Evolutionary conservation across 768 basidiomycete genomes (phyloP), one percentile per base, ranked within the genome.

Genomic region (Lactifluus rugatus): DNA sequence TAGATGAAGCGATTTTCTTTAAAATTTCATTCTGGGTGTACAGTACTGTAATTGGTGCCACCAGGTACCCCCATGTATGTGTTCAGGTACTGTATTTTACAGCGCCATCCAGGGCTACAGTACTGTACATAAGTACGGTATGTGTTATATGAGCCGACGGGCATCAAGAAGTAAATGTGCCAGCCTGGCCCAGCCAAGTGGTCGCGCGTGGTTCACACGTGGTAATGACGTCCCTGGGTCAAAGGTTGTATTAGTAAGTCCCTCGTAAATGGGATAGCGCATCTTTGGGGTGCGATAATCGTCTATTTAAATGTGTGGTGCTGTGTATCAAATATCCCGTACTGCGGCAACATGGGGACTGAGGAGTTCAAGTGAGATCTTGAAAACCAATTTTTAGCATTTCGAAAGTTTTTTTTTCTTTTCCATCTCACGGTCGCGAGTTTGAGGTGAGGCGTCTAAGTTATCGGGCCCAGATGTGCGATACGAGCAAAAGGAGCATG

Each of bases 201-300:
- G 32, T 36, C 31, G 48, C 11, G 41, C 49, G 57, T 58, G 50
- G 45, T n/a, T 14, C 44, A 52, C 56, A 52, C 56, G 56, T 57
- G 49, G 44, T 25, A 5, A 16, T 3, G 46, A 28, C 26, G 34
- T 3, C 34, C 34, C 41, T 31, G 31, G 8, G 8, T 34, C 13
- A 21, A 11, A 16, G 9, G 9, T 21, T 16, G 28, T 11, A 5
- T 51, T 46, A 31, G 26, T 47, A 58, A 52, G 52, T 52, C 32
- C 37, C 57, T 48, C 6, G 28, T 31, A 48, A n/a, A 52, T 48
- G 57, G 57, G 14, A 41, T 48, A 41, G 51, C 46, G 17, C 7
- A 2, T 26, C 34, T 28, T 21, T 39, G 8, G 31, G 14, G 45
- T 47, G 57, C 42, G 50, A 47, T 28, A 39, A 46, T 39, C 50